These are phyloP conservation scores for Cladosporium sp. DNA, from an alignment of 2,329 filamentous ascomycete species.

Conservation along the genomic window DNA sequence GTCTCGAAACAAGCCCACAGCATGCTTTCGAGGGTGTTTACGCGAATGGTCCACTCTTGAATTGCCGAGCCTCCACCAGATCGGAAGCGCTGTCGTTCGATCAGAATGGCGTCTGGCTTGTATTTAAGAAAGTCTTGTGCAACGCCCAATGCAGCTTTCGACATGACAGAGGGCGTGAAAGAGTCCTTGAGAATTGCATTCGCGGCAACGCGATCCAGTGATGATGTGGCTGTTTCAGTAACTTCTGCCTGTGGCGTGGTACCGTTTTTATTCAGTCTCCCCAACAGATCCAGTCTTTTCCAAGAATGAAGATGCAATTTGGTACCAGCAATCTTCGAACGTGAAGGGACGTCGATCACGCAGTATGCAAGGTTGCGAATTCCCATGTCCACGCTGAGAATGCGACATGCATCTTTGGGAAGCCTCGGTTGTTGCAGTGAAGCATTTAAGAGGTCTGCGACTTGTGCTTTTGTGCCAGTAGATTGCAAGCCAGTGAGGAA, in stretches of 20 bases:
- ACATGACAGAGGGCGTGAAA: conserved; percentile 48
- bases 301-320: conserved; percentile 24
- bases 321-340: conserved; percentile 1
- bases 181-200: conserved; percentile 2
- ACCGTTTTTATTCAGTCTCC: background rate
- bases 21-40: conserved; percentile 80
- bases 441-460: conserved; percentile 12
- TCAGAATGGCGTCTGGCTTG: conserved; percentile 64
- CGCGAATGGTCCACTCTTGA: conserved; percentile 75
- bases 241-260: background rate
- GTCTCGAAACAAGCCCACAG: conserved; percentile 65
- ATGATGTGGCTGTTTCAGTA: background rate
- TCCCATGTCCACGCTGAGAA: conserved; percentile 80
- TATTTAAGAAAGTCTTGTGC: conserved; percentile 48
- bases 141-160: conserved; percentile 52
- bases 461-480: conserved; percentile 54
- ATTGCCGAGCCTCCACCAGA: conserved; percentile 60
- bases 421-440: background rate
- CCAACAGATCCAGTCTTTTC: conserved; percentile 1
- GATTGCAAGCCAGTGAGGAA: conserved; percentile 55
- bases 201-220: background rate
- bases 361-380: conserved; percentile 76
- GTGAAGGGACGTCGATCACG: conserved; percentile 35
- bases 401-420: conserved; percentile 34
- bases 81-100: conserved; percentile 62